Conservation (phyloP, 345 rosid species). For the Brassica carinata region DNA sequence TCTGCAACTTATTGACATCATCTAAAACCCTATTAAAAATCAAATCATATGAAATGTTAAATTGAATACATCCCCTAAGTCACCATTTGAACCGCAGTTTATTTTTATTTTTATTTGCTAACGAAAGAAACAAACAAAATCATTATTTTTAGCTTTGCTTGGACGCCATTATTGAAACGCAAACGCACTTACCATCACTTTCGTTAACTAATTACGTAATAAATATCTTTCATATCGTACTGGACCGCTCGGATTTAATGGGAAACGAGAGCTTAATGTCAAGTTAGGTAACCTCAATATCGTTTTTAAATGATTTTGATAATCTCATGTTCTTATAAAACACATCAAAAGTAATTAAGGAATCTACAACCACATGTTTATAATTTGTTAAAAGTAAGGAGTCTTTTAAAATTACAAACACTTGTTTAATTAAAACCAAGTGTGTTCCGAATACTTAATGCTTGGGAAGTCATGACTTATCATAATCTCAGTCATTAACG, state of each 20-base stretch:
- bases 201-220: constrained; percentile 9
- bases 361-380: neutral
- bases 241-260: neutral
- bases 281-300: constrained; percentile 25
- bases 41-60: too few relatives aligned
- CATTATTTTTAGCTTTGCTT: constrained; percentile 34
- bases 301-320: constrained; percentile 2
- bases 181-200: constrained; percentile 32
- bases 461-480: neutral
- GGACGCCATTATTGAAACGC: constrained; percentile 37
- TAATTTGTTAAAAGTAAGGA: neutral
- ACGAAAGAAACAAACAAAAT: constrained; percentile 25
- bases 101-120: neutral
- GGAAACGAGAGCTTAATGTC: constrained; percentile 10
- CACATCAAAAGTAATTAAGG: neutral
- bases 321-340: neutral
- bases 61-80: too few relatives aligned
- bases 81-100: neutral
- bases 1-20: too few relatives aligned
- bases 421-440: neutral
- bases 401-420: neutral
- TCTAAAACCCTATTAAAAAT: too few relatives aligned
- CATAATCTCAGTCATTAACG: neutral
- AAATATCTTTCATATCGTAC: neutral
- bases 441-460: neutral